Conservation (phyloP, 2,329 filamentous ascomycete genomes). For the Aspergillus fumigatus region DNA sequence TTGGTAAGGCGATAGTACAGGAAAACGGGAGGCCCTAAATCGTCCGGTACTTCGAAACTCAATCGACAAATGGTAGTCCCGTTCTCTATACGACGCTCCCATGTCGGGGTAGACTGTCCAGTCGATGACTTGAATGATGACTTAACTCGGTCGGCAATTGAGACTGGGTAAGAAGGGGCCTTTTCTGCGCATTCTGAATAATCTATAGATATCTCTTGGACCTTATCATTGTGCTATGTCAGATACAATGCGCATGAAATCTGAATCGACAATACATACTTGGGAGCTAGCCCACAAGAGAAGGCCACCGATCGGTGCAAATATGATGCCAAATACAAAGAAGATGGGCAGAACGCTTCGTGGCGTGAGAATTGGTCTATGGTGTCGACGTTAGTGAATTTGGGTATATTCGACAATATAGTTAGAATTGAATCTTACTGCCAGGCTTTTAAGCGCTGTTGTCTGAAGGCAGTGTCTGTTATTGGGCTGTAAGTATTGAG, state of each 20-base stretch:
- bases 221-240: slow-evolving; percentile 39
- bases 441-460: slow-evolving; percentile 97
- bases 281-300: slow-evolving; percentile 79
- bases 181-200: slow-evolving; percentile 71
- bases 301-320: slow-evolving; percentile 85
- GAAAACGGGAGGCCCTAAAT: slow-evolving; percentile 74
- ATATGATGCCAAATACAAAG: slow-evolving; percentile 85
- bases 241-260: slow-evolving; percentile 3
- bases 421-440: slow-evolving; percentile 60
- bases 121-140: slow-evolving; percentile 66
- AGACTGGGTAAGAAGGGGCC: slow-evolving; percentile 51
- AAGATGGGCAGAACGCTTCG: slow-evolving; percentile 91
- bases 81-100: slow-evolving; percentile 25
- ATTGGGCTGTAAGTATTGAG: slow-evolving; percentile 9
- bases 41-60: slow-evolving; percentile 72
- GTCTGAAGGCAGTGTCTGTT: slow-evolving; percentile 89
- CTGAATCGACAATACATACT: slow-evolving; percentile 44
- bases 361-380: slow-evolving; percentile 85
- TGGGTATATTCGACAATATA: background rate
- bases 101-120: slow-evolving; percentile 27
- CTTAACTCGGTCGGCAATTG: slow-evolving; percentile 48
- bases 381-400: slow-evolving; percentile 13
- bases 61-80: slow-evolving; percentile 61
- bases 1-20: slow-evolving; percentile 96
- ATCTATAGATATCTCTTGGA: slow-evolving; percentile 86